Evolutionary conservation across 192 early-diverging fungal genomes (phyloP).

Genomic region (Pilaira anomala): DNA sequence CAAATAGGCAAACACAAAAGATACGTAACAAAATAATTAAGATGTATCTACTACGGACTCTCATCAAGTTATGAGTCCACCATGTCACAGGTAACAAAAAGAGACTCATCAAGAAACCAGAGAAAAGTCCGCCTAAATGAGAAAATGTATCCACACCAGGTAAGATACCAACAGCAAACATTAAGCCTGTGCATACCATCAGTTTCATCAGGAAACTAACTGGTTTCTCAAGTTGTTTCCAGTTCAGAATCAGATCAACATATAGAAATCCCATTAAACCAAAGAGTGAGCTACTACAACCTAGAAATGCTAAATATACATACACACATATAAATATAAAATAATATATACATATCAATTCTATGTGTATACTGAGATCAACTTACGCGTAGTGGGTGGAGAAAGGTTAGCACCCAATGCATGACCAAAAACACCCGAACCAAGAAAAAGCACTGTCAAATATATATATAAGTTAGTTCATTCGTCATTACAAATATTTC

Average conservation of each 20-base stretch:
- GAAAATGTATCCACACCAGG: constrained; percentile 77
- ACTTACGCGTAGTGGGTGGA: constrained; percentile 41
- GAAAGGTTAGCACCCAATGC: constrained; percentile 73
- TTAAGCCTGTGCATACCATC: constrained; percentile 55
- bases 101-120: background rate
- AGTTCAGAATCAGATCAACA: constrained; percentile 74
- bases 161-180: constrained; percentile 68
- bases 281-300: constrained; percentile 56
- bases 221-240: constrained; percentile 65
- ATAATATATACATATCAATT: background rate
- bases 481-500: background rate
- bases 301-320: constrained; percentile 47
- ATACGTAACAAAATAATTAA: no score
- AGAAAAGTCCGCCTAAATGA: constrained; percentile 59
- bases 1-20: no score
- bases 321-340: background rate
- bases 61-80: no score
- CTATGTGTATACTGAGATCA: background rate
- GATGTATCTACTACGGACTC: no score
- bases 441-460: constrained; percentile 27
- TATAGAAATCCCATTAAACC: constrained; percentile 79
- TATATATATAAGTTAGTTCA: background rate
- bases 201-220: constrained; percentile 66
- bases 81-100: background rate
- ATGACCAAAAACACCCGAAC: constrained; percentile 71